phyloP scores from a whole-genome alignment of 1,284 basidiomycete species.

The Papiliotrema nemorosa region DNA sequence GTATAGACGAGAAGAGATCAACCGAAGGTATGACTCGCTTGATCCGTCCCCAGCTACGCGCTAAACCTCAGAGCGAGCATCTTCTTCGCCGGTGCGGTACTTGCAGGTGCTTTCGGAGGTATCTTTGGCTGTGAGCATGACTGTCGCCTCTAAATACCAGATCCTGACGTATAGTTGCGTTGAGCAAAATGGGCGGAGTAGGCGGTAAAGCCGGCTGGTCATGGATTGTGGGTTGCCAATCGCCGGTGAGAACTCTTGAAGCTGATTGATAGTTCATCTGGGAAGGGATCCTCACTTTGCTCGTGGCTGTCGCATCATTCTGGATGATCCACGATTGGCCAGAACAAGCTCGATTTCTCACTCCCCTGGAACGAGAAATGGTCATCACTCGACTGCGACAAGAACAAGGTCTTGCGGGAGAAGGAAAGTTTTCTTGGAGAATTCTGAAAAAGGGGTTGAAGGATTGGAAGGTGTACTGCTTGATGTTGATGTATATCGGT shows the following conservation, averaged over 20 bases:
- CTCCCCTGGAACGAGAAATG: constrained; percentile 44
- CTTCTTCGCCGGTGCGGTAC: constrained; percentile 52
- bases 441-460: constrained; percentile 34
- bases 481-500: constrained; percentile 48
- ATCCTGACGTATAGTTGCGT: background rate
- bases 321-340: constrained; percentile 52
- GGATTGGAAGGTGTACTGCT: constrained; percentile 45
- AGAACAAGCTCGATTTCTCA: constrained; percentile 48
- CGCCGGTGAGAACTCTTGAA: no score
- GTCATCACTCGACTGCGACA: constrained; percentile 45
- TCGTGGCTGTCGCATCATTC: constrained; percentile 41
- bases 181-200: constrained; percentile 48
- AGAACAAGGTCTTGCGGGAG: constrained; percentile 45
- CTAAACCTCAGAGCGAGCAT: constrained; percentile 50
- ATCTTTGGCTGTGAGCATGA: constrained; percentile 43
- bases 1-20: constrained; percentile 49
- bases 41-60: no score
- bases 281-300: constrained; percentile 49
- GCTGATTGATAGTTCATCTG: constrained; percentile 50
- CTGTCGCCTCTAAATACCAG: constrained; percentile 2
- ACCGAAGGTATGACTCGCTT: no score
- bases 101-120: constrained; percentile 50
- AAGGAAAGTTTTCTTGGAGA: constrained; percentile 39
- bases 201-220: constrained; percentile 50
- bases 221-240: constrained; percentile 48